Evolutionary conservation across 176 grass and related monocot genomes (phyloP).

Genomic region (Metroxylon sagu): DNA sequence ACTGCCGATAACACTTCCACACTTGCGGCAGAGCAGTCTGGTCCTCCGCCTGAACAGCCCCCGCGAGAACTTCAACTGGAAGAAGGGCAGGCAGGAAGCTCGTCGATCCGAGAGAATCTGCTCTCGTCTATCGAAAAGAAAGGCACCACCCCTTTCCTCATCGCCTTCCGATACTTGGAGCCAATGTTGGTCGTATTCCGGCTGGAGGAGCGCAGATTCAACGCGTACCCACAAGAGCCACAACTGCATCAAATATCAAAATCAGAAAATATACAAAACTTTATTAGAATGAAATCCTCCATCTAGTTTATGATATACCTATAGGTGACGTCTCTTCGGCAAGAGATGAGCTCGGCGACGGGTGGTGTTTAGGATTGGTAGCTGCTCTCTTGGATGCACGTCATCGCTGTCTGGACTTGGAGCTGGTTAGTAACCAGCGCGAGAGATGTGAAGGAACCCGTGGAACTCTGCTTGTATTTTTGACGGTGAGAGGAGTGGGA

Average conservation of each 20-base stretch:
- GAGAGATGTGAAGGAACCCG: too few species aligned
- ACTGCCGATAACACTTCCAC: conserved; percentile 31
- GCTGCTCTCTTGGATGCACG: too few species aligned
- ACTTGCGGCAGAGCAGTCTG: conserved; percentile 44
- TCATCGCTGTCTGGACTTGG: too few species aligned
- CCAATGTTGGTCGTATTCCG: conserved; percentile 40
- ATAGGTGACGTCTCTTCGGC: too few species aligned
- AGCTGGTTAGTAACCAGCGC: too few species aligned
- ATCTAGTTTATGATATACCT: too few species aligned
- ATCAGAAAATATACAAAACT: too few species aligned
- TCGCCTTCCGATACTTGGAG: conserved; percentile 6
- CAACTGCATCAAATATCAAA: conserved; percentile 19
- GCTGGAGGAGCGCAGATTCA: conserved; percentile 38
- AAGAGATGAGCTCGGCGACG: too few species aligned
- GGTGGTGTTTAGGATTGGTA: too few species aligned
- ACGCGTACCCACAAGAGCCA: conserved; percentile 40
- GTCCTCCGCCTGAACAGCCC: conserved; percentile 38
- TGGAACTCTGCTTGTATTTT: too few species aligned
- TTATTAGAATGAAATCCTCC: too few species aligned
- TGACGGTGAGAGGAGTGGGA: too few species aligned
- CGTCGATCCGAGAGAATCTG: conserved; percentile 44
- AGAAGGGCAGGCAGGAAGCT: conserved; percentile 35
- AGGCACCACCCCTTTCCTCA: conserved; percentile 28
- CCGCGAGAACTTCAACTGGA: conserved; percentile 22
- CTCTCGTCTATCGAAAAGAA: conserved; percentile 53